Conservation (phyloP, 768 basidiomycete genomes). For the Hygrophorus russula region DNA sequence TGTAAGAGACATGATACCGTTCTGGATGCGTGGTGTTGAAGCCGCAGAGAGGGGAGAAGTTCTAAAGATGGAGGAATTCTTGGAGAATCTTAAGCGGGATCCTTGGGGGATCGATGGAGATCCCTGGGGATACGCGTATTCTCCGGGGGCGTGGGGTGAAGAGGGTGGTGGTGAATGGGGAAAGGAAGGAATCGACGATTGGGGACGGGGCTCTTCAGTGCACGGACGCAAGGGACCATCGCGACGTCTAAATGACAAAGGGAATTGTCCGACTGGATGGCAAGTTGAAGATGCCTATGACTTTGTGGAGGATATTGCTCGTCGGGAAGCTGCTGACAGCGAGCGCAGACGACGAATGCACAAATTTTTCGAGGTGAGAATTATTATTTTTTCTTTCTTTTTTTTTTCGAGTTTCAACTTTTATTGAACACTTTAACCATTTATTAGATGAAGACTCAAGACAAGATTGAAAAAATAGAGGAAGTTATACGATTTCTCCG, state of each 20-base stretch:
- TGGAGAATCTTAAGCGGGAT: conserved; percentile 27
- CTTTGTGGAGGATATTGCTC: conserved; percentile 39
- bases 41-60: conserved; percentile 36
- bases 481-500: conserved; percentile 26
- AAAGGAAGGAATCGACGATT: neutral
- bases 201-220: neutral
- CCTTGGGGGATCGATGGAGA: conserved; percentile 11
- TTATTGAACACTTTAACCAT: too few relatives aligned
- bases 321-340: conserved; percentile 23
- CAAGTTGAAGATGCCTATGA: conserved; percentile 6
- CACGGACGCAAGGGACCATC: neutral
- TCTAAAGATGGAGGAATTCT: conserved; percentile 32
- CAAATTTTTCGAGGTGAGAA: conserved; percentile 36
- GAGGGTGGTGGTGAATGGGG: conserved; percentile 5
- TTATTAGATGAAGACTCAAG: conserved; percentile 49
- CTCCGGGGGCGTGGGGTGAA: neutral
- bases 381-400: too few relatives aligned
- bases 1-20: conserved; percentile 37
- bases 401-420: too few relatives aligned
- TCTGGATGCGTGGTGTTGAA: conserved; percentile 39
- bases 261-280: neutral
- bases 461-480: conserved; percentile 41
- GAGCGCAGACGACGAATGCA: conserved; percentile 35
- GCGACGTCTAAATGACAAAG: neutral
- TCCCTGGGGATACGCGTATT: conserved; percentile 11